Conservation (phyloP, 768 basidiomycete genomes). For the Suillus americanus region DNA sequence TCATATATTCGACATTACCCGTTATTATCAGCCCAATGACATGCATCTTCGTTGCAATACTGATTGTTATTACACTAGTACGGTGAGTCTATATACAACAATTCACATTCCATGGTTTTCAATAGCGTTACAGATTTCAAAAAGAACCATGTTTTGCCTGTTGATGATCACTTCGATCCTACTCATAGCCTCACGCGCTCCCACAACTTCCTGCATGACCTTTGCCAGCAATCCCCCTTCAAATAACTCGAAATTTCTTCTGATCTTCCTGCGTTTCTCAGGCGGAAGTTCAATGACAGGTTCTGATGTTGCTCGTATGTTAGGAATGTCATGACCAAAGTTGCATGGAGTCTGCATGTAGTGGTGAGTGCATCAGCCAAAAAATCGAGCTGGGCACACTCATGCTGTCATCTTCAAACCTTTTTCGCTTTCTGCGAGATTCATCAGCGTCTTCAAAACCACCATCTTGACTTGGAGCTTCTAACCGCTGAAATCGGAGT, state of each 20-base stretch:
- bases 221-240: neutral
- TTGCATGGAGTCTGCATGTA: neutral
- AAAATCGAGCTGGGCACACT: neutral
- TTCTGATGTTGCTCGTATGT: neutral
- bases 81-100: neutral
- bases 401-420: no score
- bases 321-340: neutral
- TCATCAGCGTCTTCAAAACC: neutral
- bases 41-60: neutral
- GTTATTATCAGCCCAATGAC: no score
- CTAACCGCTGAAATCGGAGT: neutral
- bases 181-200: neutral
- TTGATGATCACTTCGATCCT: neutral
- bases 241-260: no score
- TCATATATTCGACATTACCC: no score
- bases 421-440: no score
- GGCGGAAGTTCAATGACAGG: neutral
- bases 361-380: neutral
- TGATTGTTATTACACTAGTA: neutral
- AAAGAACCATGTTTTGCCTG: neutral
- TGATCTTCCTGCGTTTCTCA: neutral
- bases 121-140: neutral
- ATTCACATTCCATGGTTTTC: neutral
- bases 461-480: neutral
- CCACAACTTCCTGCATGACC: neutral